A percentile compares a stretch with the other conserved stretches of the same genome.
These are phyloP conservation scores for Neopestalotiopsis sp. DNA, from an alignment of 2,329 filamentous ascomycete species.

Conservation along the genomic window DNA sequence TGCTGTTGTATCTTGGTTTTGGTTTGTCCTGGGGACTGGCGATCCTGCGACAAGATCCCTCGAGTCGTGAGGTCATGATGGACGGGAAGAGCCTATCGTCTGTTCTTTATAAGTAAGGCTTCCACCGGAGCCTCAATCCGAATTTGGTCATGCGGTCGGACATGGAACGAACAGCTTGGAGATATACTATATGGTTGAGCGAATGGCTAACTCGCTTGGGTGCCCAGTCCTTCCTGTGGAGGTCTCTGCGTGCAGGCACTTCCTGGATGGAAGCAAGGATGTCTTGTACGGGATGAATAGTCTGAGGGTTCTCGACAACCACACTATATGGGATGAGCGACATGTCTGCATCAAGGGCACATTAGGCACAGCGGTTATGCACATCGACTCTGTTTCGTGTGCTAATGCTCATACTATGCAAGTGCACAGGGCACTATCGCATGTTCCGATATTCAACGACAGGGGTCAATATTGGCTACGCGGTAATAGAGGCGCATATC, in stretches of 20 bases:
- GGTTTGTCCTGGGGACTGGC: not conserved
- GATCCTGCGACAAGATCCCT: not conserved
- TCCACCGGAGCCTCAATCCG: not conserved
- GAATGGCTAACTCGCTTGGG: not conserved
- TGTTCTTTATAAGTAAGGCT: not conserved
- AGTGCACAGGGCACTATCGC: constrained; percentile 1
- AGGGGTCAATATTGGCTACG: not conserved
- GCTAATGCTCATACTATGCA: not conserved
- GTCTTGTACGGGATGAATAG: not conserved
- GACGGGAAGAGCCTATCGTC: not conserved
- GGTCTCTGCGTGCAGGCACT: not conserved
- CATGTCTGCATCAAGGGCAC: not conserved
- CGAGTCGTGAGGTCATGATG: not conserved
- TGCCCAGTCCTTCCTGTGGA: not conserved
- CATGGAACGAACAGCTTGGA: not conserved
- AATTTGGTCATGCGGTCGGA: not conserved
- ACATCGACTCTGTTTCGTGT: constrained; percentile 1
- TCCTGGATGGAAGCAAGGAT: not conserved
- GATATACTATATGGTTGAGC: not conserved
- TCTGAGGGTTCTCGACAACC: not conserved
- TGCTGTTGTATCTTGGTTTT: not conserved
- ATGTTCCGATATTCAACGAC: not conserved
- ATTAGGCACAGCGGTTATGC: not conserved
- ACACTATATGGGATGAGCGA: not conserved
- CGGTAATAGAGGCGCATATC: not conserved